Evolutionary conservation across 768 basidiomycete genomes (phyloP).

Genomic region (Pleurotus tuber-regium): DNA sequence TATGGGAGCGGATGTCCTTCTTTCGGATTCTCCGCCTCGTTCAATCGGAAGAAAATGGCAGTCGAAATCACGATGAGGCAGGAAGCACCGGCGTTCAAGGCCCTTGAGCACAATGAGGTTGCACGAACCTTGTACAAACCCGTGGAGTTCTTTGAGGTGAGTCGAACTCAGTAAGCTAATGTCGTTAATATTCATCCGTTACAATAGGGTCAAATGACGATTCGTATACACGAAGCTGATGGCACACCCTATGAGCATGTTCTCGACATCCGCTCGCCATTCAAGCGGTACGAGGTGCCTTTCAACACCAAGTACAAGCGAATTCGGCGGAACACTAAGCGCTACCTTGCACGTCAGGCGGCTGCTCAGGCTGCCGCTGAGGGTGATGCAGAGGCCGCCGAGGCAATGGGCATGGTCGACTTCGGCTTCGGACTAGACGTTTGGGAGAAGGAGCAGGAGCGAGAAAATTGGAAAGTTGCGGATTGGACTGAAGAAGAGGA

Average conservation of each 20-base stretch:
- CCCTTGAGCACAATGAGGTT: constrained; percentile 66
- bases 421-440: constrained; percentile 92
- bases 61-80: constrained; percentile 96
- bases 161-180: constrained; percentile 14
- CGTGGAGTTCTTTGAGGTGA: constrained; percentile 85
- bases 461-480: constrained; percentile 93
- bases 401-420: constrained; percentile 91
- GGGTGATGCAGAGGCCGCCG: constrained; percentile 88
- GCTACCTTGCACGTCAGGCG: constrained; percentile 90
- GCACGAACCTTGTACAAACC: constrained; percentile 73
- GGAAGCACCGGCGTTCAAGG: constrained; percentile 74
- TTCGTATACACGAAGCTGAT: constrained; percentile 98
- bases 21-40: constrained; percentile 85
- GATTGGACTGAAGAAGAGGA: constrained; percentile 99
- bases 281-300: constrained; percentile 96
- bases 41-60: constrained; percentile 97
- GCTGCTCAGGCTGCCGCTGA: constrained; percentile 92
- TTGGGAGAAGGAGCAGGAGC: constrained; percentile 94
- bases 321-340: constrained; percentile 91
- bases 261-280: constrained; percentile 79
- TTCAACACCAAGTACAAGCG: constrained; percentile 99
- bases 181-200: constrained; percentile 2
- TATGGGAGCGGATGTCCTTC: constrained; percentile 95
- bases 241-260: constrained; percentile 99
- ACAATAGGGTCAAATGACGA: constrained; percentile 92